Evolutionary conservation across 768 basidiomycete species (phyloP).

Genomic region (Sporobolomyces roseus): DNA sequence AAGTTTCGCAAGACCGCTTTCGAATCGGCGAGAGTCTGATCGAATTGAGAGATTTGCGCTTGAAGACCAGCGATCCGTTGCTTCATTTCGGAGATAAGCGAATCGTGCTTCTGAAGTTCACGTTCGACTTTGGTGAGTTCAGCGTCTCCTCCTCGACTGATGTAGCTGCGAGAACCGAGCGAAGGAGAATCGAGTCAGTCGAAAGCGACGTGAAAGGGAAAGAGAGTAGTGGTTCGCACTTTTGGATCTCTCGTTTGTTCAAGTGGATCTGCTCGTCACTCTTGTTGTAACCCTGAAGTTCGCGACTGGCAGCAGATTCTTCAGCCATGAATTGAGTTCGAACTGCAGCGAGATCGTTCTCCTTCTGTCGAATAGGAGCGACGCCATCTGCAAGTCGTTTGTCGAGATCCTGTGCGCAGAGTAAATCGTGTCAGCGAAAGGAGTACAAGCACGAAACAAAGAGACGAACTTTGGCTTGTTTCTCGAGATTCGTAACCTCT

Average conservation of each 20-base stretch:
- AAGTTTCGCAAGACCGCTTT: constrained; percentile 66
- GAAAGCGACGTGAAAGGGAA: too few relatives aligned
- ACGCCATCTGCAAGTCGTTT: constrained; percentile 34
- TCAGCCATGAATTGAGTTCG: constrained; percentile 24
- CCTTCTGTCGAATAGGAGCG: constrained; percentile 38
- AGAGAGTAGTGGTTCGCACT: constrained; percentile 1
- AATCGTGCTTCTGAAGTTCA: constrained; percentile 35
- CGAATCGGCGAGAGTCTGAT: constrained; percentile 54
- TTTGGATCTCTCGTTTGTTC: constrained; percentile 31
- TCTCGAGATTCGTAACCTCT: constrained; percentile 61
- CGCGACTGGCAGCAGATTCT: constrained; percentile 22
- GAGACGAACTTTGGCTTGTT: constrained; percentile 60
- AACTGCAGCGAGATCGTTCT: constrained; percentile 37
- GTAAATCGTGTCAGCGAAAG: neutral
- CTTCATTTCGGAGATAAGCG: constrained; percentile 34
- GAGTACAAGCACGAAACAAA: neutral
- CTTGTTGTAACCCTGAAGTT: constrained; percentile 35
- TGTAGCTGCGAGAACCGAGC: too few relatives aligned
- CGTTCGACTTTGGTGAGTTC: constrained; percentile 37
- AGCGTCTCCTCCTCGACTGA: constrained; percentile 30
- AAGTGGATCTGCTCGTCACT: constrained; percentile 32
- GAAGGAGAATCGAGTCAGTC: neutral
- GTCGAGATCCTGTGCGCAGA: constrained; percentile 36
- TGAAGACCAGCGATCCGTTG: constrained; percentile 35
- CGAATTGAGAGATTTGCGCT: constrained; percentile 38